These are phyloP conservation scores for Vanrija sp. DNA, from an alignment of 1,284 basidiomycete species.

Conservation along the genomic window DNA sequence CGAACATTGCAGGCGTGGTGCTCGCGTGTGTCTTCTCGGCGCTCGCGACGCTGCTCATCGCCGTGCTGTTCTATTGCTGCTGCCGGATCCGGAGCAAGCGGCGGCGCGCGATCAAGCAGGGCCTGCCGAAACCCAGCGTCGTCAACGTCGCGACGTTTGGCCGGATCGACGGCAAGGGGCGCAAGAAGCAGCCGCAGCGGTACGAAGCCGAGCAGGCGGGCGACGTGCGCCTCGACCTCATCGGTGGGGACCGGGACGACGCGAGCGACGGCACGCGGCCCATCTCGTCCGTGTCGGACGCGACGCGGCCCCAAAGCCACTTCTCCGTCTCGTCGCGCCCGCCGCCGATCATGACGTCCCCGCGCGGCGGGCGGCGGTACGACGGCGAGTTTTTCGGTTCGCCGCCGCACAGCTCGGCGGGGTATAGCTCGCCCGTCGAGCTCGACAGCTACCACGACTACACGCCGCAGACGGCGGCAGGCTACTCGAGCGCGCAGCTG, in stretches of 20 bases:
- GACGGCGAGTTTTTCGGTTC: too few species aligned
- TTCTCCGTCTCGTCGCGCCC: neutral
- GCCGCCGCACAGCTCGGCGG: too few species aligned
- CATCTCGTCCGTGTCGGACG: neutral
- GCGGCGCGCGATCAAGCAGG: slow-evolving; percentile 7
- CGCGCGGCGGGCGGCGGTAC: neutral
- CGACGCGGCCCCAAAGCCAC: neutral
- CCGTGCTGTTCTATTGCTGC: slow-evolving; percentile 48
- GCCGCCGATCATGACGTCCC: neutral
- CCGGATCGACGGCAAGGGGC: slow-evolving; percentile 3
- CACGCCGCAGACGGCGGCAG: too few species aligned
- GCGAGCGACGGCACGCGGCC: neutral
- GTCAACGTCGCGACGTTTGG: slow-evolving; percentile 10
- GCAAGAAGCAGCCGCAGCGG: neutral
- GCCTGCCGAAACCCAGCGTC: slow-evolving; percentile 5
- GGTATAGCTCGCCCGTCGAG: too few species aligned
- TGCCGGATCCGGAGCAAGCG: slow-evolving; percentile 29
- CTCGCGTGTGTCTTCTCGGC: slow-evolving; percentile 57
- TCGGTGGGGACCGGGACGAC: slow-evolving; percentile 9
- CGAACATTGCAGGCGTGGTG: slow-evolving; percentile 42
- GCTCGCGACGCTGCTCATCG: slow-evolving; percentile 37
- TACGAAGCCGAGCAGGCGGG: neutral
- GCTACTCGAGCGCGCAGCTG: too few species aligned
- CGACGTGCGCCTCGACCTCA: slow-evolving; percentile 24
- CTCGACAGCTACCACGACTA: too few species aligned